Conservation (phyloP, 2,329 filamentous ascomycete species). For the Hymenoscyphus albidus region DNA sequence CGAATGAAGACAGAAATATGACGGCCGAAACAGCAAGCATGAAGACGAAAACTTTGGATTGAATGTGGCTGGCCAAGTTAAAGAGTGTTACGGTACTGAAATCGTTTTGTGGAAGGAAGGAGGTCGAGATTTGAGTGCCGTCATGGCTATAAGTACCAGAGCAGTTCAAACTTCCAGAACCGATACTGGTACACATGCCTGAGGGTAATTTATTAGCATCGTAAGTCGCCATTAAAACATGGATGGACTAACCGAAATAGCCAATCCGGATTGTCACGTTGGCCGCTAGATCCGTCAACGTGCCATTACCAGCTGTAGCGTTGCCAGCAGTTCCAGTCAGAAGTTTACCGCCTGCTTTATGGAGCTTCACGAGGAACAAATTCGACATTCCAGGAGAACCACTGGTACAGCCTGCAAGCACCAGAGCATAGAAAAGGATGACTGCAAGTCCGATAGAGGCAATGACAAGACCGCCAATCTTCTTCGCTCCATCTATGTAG, state of each 20-base stretch:
- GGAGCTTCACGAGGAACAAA: slow-evolving; percentile 7
- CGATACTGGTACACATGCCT: slow-evolving; percentile 8
- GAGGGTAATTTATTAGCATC: neutral
- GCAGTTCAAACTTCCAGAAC: neutral
- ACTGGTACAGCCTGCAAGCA: slow-evolving; percentile 5
- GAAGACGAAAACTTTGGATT: slow-evolving; percentile 10
- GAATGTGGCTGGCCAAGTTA: slow-evolving; percentile 5
- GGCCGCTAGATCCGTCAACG: slow-evolving; percentile 1
- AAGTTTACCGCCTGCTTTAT: neutral
- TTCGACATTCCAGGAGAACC: slow-evolving; percentile 7
- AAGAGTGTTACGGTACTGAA: slow-evolving; percentile 11
- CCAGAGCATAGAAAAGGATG: slow-evolving; percentile 4
- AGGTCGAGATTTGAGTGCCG: slow-evolving; percentile 4
- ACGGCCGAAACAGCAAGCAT: slow-evolving; percentile 3
- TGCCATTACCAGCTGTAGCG: neutral
- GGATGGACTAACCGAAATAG: slow-evolving; percentile 7
- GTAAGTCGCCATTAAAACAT: neutral
- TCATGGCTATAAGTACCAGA: slow-evolving; percentile 6
- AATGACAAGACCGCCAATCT: neutral
- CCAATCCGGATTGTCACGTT: slow-evolving; percentile 5
- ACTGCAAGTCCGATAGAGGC: neutral
- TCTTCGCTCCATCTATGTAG: neutral
- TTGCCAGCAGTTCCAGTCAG: neutral
- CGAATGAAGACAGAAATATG: slow-evolving; percentile 2
- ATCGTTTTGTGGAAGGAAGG: slow-evolving; percentile 7